Evolutionary conservation across 208 protist species (phyloP).

Genomic region (Trypanosoma scelopori): DNA sequence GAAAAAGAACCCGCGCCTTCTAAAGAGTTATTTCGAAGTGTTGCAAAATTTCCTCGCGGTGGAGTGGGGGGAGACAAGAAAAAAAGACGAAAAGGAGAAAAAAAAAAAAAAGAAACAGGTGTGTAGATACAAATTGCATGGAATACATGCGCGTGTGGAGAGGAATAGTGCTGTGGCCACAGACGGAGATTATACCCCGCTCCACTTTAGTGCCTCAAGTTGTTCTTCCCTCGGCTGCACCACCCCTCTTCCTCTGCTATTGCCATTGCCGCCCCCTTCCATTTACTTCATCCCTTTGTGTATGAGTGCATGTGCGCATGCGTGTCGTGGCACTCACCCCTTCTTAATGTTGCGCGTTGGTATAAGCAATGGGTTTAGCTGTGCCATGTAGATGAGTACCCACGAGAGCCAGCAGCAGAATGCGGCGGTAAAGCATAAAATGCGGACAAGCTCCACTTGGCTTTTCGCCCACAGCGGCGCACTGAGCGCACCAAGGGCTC

Average conservation of each 20-base stretch:
- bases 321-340: slow-evolving; percentile 25
- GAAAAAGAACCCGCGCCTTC: no score
- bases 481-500: slow-evolving; percentile 46
- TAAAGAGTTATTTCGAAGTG: no score
- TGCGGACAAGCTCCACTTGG: slow-evolving; percentile 81
- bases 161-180: no score
- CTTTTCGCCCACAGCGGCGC: slow-evolving; percentile 80
- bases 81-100: no score
- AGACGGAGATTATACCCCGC: no score
- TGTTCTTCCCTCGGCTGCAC: no score
- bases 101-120: no score
- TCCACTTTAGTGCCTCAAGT: no score
- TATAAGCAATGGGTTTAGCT: slow-evolving; percentile 88
- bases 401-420: slow-evolving; percentile 94
- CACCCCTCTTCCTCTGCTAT: not conserved
- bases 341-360: slow-evolving; percentile 84
- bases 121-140: no score
- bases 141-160: no score
- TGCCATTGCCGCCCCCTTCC: not conserved
- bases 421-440: slow-evolving; percentile 58
- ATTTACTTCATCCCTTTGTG: not conserved
- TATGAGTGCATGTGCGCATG: not conserved
- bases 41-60: no score
- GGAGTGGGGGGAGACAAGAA: no score
- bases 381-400: slow-evolving; percentile 93